Base-by-base conservation (phyloP, 176 grass and related monocot genomes). In the Melocanna baccifera region DNA sequence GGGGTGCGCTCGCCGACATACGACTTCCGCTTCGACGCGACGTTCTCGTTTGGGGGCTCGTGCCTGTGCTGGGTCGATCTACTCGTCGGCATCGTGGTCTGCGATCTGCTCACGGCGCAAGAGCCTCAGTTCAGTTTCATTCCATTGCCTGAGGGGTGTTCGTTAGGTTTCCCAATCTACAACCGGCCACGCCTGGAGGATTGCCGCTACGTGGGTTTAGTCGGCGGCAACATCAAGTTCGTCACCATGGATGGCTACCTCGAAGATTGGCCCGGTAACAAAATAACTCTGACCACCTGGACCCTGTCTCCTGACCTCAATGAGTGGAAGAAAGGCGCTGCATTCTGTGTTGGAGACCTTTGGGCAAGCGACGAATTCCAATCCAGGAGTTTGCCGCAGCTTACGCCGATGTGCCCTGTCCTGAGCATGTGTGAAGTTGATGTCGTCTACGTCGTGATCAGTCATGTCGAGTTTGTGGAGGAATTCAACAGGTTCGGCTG, bases 21-120 rank as follows among this genome's bases (percentile, higher is more conserved):
- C 51, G 10, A 4, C 10, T 55, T 19, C 41, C 1, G 7, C 41
- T 7, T 42, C 41, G 41, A 42, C 7, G 9, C 1, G 41, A 42
- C 41, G 6, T 82, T 82, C 37, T 71, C 66, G 9, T 64, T 20
- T n/a, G 32, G 26, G 30, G 10, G 10, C 47, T 37, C n/a, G 0
- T 12, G 0, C 26, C 13, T 75, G 8, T 84, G 58, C 70, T 65
- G 70, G 81, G 70, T 84, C 7, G 81, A 84, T 64, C 81, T 84
- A 7, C 56, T 63, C 55, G 3, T 1, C 1, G 69, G 69, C 55
- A 9, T 83, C 25, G 0, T 83, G 1, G 2, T 23, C 40, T 72
- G 25, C 32, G 12, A 63, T 7, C 29, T 42, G 15, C 16, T 4
- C 39, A 12, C 19, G 3, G 12, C 8, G 12, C 42, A 62, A 5